Evolutionary conservation across 2,329 filamentous ascomycete genomes (phyloP).

Genomic region (Monosporascus sp.): DNA sequence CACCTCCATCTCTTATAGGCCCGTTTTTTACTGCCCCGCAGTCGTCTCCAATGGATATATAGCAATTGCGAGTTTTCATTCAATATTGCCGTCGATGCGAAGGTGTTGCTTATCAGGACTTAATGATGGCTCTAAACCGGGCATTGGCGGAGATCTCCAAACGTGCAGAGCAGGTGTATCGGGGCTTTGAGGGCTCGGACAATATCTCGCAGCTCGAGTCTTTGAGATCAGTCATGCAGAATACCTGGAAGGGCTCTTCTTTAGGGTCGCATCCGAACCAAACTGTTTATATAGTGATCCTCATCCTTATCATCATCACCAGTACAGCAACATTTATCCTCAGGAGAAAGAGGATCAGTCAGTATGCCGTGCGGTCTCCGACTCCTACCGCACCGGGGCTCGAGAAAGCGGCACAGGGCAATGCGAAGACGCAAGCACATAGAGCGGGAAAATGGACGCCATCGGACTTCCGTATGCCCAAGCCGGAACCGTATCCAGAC

Average conservation of each 20-base stretch:
- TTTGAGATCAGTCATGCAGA: background rate
- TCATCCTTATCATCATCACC: constrained; percentile 13
- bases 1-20: background rate
- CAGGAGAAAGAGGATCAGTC: constrained; percentile 8
- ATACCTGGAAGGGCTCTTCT: constrained; percentile 4
- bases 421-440: constrained; percentile 8
- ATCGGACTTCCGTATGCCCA: constrained; percentile 21
- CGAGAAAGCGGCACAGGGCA: constrained; percentile 16
- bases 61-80: too few relatives aligned
- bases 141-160: background rate
- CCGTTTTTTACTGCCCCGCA: too few relatives aligned
- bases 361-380: constrained; percentile 9
- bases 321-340: constrained; percentile 10
- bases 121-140: background rate
- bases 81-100: background rate
- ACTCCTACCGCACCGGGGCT: constrained; percentile 18
- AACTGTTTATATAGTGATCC: constrained; percentile 5
- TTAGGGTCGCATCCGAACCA: constrained; percentile 3
- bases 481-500: constrained; percentile 50
- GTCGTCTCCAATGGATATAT: too few relatives aligned
- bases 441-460: constrained; percentile 23
- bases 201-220: constrained; percentile 8
- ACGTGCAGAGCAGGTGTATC: constrained; percentile 8
- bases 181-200: constrained; percentile 6
- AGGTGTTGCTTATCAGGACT: background rate